Conservation (phyloP, 106 monocot species). For the Iris macrosiphon region DNA sequence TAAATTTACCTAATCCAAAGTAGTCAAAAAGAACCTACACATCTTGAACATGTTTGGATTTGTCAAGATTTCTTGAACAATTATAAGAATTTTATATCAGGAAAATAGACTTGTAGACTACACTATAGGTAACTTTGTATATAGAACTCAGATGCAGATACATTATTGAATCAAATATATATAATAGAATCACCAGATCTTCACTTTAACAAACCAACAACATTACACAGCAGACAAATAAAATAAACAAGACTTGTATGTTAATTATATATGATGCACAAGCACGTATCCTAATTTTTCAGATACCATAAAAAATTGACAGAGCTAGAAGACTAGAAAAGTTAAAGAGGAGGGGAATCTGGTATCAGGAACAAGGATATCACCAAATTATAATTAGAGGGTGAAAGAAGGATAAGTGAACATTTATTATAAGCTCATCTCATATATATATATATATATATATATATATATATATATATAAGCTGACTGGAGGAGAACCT, state of each 20-base stretch:
- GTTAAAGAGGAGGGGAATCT: no score
- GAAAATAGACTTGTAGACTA: no score
- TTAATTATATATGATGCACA: neutral
- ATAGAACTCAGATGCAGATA: neutral
- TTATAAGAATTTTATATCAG: no score
- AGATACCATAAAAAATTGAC: neutral
- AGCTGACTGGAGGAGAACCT: no score
- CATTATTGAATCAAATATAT: neutral
- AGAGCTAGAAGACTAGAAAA: neutral
- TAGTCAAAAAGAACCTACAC: neutral
- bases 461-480: no score
- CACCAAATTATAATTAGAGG: no score
- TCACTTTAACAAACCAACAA: neutral
- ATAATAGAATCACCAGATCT: neutral
- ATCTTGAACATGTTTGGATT: slow-evolving; percentile 5
- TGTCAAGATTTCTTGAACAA: no score
- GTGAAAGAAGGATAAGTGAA: no score
- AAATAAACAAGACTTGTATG: neutral
- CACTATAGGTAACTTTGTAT: neutral
- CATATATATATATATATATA: no score
- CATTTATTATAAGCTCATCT: no score
- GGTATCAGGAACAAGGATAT: no score
- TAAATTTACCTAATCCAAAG: neutral
- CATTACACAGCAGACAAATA: neutral
- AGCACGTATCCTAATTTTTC: neutral